Conservation (phyloP, 495 filamentous ascomycete species). For the Lindgomyces ingoldianus region DNA sequence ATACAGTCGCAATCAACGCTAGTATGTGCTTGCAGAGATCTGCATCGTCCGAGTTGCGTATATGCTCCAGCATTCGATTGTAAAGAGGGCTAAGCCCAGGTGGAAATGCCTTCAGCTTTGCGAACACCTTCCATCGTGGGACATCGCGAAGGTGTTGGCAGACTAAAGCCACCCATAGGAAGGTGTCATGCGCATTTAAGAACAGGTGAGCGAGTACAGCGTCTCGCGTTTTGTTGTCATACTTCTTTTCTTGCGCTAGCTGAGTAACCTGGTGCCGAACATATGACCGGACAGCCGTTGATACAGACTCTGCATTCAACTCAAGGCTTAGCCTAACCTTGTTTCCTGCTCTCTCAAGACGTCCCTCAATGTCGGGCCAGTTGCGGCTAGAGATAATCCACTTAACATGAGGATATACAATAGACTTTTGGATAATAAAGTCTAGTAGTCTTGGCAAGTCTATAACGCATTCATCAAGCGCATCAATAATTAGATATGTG, state of each 20-base stretch:
- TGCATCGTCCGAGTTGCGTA: no score
- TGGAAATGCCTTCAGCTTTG: no score
- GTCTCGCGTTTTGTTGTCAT: constrained; percentile 20
- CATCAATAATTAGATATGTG: constrained; percentile 15
- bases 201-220: constrained; percentile 15
- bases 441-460: constrained; percentile 14
- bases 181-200: constrained; percentile 32
- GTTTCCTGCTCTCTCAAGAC: background rate
- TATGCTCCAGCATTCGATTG: no score
- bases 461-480: constrained; percentile 18
- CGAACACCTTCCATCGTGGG: no score
- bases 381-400: constrained; percentile 20
- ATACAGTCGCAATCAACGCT: no score
- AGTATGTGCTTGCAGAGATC: no score
- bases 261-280: background rate
- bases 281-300: background rate
- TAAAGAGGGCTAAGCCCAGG: no score
- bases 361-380: constrained; percentile 14
- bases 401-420: constrained; percentile 8
- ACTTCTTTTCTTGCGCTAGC: constrained; percentile 29
- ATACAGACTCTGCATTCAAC: background rate
- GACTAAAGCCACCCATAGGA: constrained; percentile 29
- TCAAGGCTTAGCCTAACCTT: background rate
- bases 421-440: constrained; percentile 6
- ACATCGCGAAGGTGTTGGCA: constrained; percentile 30